Percentiles rank a stretch among this genome's conserved stretches.
Conservation (phyloP, 2,329 filamentous ascomycete genomes). For the Aspergillus fumigatiaffinis region DNA sequence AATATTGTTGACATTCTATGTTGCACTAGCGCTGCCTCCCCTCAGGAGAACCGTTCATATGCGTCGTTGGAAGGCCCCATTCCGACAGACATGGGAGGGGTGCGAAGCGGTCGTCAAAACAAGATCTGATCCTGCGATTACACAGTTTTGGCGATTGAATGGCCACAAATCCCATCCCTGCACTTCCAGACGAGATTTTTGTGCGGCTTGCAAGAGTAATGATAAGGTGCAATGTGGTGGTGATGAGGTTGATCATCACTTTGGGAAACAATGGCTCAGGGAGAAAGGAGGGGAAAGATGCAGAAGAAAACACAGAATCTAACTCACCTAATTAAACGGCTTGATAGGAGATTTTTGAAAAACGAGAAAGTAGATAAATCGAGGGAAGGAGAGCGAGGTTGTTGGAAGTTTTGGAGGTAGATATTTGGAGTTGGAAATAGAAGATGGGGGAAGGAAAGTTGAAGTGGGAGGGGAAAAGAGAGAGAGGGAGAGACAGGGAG, state of each 20-base stretch:
- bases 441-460: conserved; percentile 7
- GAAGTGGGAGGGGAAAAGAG: conserved; percentile 8
- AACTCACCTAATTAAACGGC: neutral
- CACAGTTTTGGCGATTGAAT: neutral
- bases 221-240: neutral
- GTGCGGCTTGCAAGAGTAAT: neutral
- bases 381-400: neutral
- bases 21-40: neutral
- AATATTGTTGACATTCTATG: neutral
- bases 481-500: conserved; percentile 13
- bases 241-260: neutral
- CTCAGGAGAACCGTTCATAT: neutral
- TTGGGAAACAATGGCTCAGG: neutral
- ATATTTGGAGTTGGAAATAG: conserved; percentile 1
- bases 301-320: conserved; percentile 1
- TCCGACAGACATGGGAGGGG: neutral
- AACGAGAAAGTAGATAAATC: neutral
- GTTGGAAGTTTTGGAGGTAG: conserved; percentile 1
- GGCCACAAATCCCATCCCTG: neutral
- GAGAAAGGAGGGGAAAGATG: conserved; percentile 4
- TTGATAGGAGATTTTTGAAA: neutral
- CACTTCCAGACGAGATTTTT: neutral
- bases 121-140: neutral
- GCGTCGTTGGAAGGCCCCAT: neutral
- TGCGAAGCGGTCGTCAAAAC: neutral